These are phyloP conservation scores for Hysterium pulicare DNA, from an alignment of 2,329 filamentous ascomycete genomes.

Conservation along the genomic window DNA sequence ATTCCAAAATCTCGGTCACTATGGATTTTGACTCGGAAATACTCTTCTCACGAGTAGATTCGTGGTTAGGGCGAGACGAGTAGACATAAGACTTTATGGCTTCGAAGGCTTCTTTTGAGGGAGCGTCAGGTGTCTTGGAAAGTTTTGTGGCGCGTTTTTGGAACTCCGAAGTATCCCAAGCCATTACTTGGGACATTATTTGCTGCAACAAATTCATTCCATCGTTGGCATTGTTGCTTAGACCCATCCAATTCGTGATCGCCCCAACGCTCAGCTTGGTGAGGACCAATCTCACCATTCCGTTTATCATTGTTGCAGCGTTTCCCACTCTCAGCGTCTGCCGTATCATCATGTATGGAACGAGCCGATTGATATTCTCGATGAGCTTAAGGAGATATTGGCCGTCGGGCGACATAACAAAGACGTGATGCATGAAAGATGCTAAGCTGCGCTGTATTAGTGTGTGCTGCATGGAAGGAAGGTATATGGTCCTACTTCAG, in stretches of 20 bases:
- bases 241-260: constrained; percentile 74
- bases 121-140: constrained; percentile 58
- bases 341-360: constrained; percentile 69
- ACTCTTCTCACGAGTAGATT: constrained; percentile 58
- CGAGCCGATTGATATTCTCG: constrained; percentile 65
- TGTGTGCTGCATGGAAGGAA: background rate
- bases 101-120: constrained; percentile 59
- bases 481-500: constrained; percentile 57
- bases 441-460: constrained; percentile 54
- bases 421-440: constrained; percentile 69
- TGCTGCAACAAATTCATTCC: constrained; percentile 77
- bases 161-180: constrained; percentile 71
- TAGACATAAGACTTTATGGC: constrained; percentile 59
- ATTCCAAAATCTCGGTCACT: constrained; percentile 61
- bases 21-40: constrained; percentile 57
- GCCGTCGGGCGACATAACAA: constrained; percentile 71
- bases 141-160: constrained; percentile 63
- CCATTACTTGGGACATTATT: constrained; percentile 69
- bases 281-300: constrained; percentile 67
- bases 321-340: constrained; percentile 75
- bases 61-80: constrained; percentile 54
- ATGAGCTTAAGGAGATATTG: constrained; percentile 69
- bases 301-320: constrained; percentile 77
- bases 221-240: constrained; percentile 68
- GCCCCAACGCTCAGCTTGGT: constrained; percentile 74